Evolutionary conservation across 768 basidiomycete genomes (phyloP), one percentile per base, ranked within the genome.

Genomic region (Russula sp.): DNA sequence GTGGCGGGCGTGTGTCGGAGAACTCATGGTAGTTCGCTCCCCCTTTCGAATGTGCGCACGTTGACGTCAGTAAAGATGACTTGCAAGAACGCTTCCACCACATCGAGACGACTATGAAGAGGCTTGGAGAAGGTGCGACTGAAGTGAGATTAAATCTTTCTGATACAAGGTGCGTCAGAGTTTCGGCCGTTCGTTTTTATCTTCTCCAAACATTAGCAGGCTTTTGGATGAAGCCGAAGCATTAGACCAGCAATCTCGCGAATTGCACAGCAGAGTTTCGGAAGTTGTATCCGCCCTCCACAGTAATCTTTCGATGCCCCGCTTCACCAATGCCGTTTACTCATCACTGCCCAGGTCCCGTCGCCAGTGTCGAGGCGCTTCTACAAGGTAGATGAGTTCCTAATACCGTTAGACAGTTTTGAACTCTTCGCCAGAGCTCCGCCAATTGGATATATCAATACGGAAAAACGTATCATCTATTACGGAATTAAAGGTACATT

Each of bases 1-100:
- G 91, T 94, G 1, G 88, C 84, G 3, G 87, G 87, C 16, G 83
- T 81, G 4, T 91, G 89, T 75, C 70, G 76, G 16, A 79, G 80
- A 53, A 84, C 86, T 31, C 87, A 92, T 76, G 82, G 89, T 88
- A 62, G 45, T 82, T 69, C 50, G 16, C 42, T 67, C 42, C 66
- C 31, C 10, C 34, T 22, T 27, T 54, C 13, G n/a, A 37, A n/a
- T 31, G 35, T 32, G 54, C 54, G 18, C 47, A 31, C 45, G 10
- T 53, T 64, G 20, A 59, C n/a, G 5, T 47, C 59, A n/a, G 47
- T 16, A 45, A 14, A 64, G 60, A 0, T 1, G 70, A 55, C 2
- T 35, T 64, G 13, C 67, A 88, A 88, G 86, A 63, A 85, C 91
- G 57, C 72, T 91, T 39, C 75, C 74, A 80, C 84, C 81, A 62